A percentile compares a stretch with the other conserved stretches of the same genome.
Evolutionary conservation across 2,329 filamentous ascomycete species (phyloP).

Genomic region (Apiospora arundinis): DNA sequence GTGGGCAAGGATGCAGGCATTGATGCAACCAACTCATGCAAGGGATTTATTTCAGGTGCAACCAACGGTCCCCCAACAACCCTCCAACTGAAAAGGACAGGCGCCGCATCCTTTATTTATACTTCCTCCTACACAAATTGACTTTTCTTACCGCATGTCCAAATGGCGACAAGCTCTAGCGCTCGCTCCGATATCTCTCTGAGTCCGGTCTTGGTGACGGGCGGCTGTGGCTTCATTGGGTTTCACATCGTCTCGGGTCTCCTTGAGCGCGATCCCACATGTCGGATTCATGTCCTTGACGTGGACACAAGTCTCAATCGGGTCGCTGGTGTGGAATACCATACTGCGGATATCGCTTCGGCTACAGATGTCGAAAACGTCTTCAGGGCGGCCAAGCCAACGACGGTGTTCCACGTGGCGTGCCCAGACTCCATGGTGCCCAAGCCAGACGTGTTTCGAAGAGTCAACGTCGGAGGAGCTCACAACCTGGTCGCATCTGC

Average conservation of each 20-base stretch:
- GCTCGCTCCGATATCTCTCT: neutral
- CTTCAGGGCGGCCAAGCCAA: constrained; percentile 25
- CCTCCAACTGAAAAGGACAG: no score
- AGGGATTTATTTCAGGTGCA: no score
- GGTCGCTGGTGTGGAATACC: constrained; percentile 26
- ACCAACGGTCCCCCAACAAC: no score
- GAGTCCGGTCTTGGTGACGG: constrained; percentile 27
- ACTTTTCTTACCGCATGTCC: no score
- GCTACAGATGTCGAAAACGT: constrained; percentile 7
- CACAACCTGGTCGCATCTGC: constrained; percentile 29
- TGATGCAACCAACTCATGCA: neutral
- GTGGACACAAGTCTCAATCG: constrained; percentile 24
- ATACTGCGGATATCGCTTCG: constrained; percentile 27
- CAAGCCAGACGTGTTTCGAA: constrained; percentile 28
- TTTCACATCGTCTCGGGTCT: constrained; percentile 27
- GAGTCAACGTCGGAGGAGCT: constrained; percentile 29
- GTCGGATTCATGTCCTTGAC: constrained; percentile 27
- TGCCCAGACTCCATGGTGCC: constrained; percentile 28
- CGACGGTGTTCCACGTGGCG: constrained; percentile 29
- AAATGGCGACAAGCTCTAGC: no score
- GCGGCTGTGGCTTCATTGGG: constrained; percentile 31
- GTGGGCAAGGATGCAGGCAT: no score
- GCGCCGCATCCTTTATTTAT: no score
- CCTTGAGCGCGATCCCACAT: constrained; percentile 24
- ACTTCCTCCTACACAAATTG: no score